A percentile compares a stretch with the other conserved stretches of the same genome.
Conservation (phyloP, 768 basidiomycete species). For the Suillus lakei region DNA sequence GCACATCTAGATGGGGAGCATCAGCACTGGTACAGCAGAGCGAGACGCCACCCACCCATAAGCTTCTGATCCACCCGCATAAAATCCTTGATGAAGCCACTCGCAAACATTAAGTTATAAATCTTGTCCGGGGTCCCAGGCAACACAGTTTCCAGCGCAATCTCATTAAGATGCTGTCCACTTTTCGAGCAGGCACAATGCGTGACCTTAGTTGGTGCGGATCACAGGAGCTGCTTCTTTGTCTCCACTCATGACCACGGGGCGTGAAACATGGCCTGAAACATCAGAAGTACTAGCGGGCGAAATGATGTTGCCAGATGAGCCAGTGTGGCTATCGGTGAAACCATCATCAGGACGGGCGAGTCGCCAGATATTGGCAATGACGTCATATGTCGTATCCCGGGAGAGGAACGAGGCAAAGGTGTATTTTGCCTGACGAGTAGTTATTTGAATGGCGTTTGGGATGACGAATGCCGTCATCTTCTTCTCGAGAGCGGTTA, state of each 20-base stretch:
- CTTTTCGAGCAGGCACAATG: slow-evolving; percentile 75
- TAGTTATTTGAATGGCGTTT: slow-evolving; percentile 92
- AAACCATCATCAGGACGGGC: slow-evolving; percentile 69
- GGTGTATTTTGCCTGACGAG: slow-evolving; percentile 82
- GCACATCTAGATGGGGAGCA: slow-evolving; percentile 65
- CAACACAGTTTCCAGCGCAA: slow-evolving; percentile 76
- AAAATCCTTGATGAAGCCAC: slow-evolving; percentile 95
- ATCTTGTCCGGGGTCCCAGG: slow-evolving; percentile 95
- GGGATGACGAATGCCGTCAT: slow-evolving; percentile 99
- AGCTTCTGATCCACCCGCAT: slow-evolving; percentile 89
- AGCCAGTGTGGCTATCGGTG: slow-evolving; percentile 20
- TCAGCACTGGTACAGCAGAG: not conserved
- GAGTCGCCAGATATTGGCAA: slow-evolving; percentile 94
- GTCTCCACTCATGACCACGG: slow-evolving; percentile 9
- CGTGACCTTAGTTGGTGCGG: slow-evolving; percentile 57
- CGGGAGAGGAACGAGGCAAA: slow-evolving; percentile 97
- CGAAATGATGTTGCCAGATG: slow-evolving; percentile 24
- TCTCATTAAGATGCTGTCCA: slow-evolving; percentile 72
- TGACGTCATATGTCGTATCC: slow-evolving; percentile 95
- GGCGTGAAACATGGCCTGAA: slow-evolving; percentile 13
- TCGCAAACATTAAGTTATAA: slow-evolving; percentile 94
- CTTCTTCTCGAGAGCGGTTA: slow-evolving; percentile 88
- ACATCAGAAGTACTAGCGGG: slow-evolving; percentile 23
- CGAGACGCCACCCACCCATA: slow-evolving; percentile 59
- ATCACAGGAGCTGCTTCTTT: slow-evolving; percentile 7